phyloP scores from a whole-genome alignment of 352 stramenopile species.

The Phytophthora podocarpi region DNA sequence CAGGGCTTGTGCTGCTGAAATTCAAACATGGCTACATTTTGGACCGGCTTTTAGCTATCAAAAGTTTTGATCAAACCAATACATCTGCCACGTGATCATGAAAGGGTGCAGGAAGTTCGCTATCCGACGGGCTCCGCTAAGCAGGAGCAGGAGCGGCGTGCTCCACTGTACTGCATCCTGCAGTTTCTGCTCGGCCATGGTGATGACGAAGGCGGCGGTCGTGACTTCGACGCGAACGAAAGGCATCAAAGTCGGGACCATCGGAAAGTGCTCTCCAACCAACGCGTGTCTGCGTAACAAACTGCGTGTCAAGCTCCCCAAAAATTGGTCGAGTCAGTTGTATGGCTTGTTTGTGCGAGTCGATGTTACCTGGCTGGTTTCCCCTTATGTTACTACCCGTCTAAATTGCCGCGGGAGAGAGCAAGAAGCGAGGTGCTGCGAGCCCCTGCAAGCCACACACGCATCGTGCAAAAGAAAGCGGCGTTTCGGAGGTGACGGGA shows the following conservation, averaged over 20 bases:
- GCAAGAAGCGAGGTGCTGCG: neutral
- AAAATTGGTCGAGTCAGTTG: conserved; percentile 34
- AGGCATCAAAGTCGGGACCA: neutral
- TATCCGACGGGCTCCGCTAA: neutral
- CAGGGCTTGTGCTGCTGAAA: no score
- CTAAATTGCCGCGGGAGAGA: conserved; percentile 20
- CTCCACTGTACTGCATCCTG: neutral
- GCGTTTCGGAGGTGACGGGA: conserved; percentile 11
- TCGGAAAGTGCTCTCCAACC: no score
- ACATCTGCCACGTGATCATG: neutral
- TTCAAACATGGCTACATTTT: no score
- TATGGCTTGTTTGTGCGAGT: conserved; percentile 11
- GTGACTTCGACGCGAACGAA: conserved; percentile 19
- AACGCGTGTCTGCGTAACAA: no score
- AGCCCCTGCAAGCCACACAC: conserved; percentile 1
- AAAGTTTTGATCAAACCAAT: no score
- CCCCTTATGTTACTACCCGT: conserved; percentile 1
- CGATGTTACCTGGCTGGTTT: conserved; percentile 9
- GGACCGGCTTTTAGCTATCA: no score
- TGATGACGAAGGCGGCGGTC: neutral
- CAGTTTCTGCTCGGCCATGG: conserved; percentile 6
- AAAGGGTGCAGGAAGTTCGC: neutral
- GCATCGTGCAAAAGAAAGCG: conserved; percentile 2
- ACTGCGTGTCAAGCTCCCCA: conserved; percentile 8
- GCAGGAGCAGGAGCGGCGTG: neutral